Percentiles rank a stretch among this genome's conserved stretches.
Evolutionary conservation across 768 basidiomycete genomes (phyloP).

Genomic region (Tylopilus subfusipes): DNA sequence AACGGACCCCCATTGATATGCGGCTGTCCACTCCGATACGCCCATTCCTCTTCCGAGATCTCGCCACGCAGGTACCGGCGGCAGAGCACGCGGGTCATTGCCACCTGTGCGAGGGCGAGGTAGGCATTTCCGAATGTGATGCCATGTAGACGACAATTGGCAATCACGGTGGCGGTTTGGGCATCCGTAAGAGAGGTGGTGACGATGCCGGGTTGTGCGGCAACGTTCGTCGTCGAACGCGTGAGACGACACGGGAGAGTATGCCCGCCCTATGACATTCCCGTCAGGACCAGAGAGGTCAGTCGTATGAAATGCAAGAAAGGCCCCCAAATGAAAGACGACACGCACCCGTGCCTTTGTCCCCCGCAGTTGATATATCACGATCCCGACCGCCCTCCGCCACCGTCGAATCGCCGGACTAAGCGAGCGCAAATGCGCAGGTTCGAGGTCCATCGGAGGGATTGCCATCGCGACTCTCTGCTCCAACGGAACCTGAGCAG

Average conservation of each 20-base stretch:
- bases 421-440: constrained; percentile 26
- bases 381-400: constrained; percentile 40
- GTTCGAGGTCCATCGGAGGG: constrained; percentile 37
- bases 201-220: constrained; percentile 34
- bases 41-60: constrained; percentile 25
- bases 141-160: constrained; percentile 39
- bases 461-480: constrained; percentile 41
- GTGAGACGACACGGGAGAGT: constrained; percentile 46
- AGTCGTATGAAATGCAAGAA: too few species aligned
- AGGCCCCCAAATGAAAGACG: too few species aligned
- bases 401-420: constrained; percentile 41
- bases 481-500: constrained; percentile 27
- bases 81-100: constrained; percentile 49
- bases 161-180: constrained; percentile 31
- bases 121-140: constrained; percentile 53
- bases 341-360: constrained; percentile 36
- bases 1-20: constrained; percentile 30
- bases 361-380: constrained; percentile 35
- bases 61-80: constrained; percentile 45
- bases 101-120: constrained; percentile 50
- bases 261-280: constrained; percentile 49
- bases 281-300: background rate
- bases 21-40: background rate
- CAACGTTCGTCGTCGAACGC: constrained; percentile 31
- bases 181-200: constrained; percentile 25